Conservation (phyloP, 805 yeast species). For the Saccharomycopsis sp. region DNA sequence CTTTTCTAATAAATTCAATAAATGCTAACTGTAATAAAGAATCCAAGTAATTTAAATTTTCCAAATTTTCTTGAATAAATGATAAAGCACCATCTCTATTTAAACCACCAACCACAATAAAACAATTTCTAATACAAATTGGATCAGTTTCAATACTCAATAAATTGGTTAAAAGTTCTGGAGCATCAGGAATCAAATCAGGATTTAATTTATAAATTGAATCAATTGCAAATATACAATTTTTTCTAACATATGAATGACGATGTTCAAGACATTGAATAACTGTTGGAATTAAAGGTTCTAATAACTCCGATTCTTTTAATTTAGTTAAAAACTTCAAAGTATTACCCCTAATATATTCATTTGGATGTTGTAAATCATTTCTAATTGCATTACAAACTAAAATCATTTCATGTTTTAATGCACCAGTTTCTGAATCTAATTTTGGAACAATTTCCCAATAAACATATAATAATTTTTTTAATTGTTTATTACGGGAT, state of each 20-base stretch:
- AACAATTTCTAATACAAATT: constrained; percentile 92
- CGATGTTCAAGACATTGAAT: constrained; percentile 89
- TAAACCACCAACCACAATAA: constrained; percentile 72
- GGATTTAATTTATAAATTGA: constrained; percentile 76
- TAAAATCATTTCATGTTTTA: constrained; percentile 96
- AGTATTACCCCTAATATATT: constrained; percentile 91
- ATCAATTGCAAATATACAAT: constrained; percentile 85
- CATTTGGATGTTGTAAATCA: constrained; percentile 97
- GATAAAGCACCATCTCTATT: constrained; percentile 78
- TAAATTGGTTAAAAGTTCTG: constrained; percentile 65
- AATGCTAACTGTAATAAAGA: constrained; percentile 81
- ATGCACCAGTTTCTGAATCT: constrained; percentile 76
- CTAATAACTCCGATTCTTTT: constrained; percentile 87
- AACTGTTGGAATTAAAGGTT: constrained; percentile 89
- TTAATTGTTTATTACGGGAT: constrained; percentile 78
- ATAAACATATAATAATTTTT: constrained; percentile 85
- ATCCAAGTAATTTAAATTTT: constrained; percentile 54
- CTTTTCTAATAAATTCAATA: constrained; percentile 83
- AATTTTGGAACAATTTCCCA: constrained; percentile 97
- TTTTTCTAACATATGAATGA: constrained; percentile 95
- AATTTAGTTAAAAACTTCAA: constrained; percentile 83
- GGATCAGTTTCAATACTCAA: constrained; percentile 80
- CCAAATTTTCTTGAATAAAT: constrained; percentile 63
- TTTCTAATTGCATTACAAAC: constrained; percentile 97
- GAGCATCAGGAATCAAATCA: constrained; percentile 92